These are phyloP conservation scores for Aspergillus novoparasiticus DNA, from an alignment of 2,329 filamentous ascomycete genomes.

Conservation along the genomic window DNA sequence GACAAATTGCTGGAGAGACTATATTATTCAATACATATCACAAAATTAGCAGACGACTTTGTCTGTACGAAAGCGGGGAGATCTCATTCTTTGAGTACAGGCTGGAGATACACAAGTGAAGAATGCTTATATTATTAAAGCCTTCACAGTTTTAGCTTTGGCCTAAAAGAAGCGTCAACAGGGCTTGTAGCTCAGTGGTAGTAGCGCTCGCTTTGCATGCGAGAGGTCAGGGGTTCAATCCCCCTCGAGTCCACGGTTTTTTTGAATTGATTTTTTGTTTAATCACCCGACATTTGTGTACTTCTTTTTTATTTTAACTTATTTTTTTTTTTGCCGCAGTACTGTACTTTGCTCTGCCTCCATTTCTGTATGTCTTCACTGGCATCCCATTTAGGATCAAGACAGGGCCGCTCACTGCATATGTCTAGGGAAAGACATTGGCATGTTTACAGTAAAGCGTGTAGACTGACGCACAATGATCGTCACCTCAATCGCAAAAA, in stretches of 20 bases:
- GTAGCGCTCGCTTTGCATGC: constrained; percentile 7
- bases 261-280: too few relatives aligned
- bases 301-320: too few relatives aligned
- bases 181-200: constrained; percentile 7
- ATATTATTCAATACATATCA: neutral
- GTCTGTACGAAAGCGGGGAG: neutral
- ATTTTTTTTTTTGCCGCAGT: too few relatives aligned
- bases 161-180: neutral
- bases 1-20: neutral
- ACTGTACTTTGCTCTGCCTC: too few relatives aligned
- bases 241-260: neutral
- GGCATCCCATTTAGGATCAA: too few relatives aligned
- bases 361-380: too few relatives aligned
- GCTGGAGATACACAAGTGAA: neutral
- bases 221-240: constrained; percentile 7
- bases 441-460: too few relatives aligned
- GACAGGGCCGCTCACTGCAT: too few relatives aligned
- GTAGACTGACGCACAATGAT: too few relatives aligned
- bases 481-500: too few relatives aligned
- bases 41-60: neutral
- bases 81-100: neutral
- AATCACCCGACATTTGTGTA: too few relatives aligned
- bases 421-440: too few relatives aligned
- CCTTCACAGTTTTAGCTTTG: neutral
- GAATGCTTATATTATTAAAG: neutral